phyloP scores from a whole-genome alignment of 345 rosid genomes.

The Populus pruinosa region DNA sequence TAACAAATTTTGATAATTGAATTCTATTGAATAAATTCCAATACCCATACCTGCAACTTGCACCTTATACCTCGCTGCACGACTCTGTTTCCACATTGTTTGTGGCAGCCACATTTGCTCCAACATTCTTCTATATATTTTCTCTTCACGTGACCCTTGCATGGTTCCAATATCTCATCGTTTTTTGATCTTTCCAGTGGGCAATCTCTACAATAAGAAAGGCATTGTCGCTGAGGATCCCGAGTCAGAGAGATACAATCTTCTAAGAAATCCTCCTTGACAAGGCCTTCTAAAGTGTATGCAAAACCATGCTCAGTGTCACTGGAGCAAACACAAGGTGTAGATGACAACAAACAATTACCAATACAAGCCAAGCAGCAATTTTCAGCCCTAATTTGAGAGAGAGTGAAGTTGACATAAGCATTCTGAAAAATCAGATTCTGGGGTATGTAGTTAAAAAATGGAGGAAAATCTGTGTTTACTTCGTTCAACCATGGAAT shows the following conservation, averaged over 20 bases:
- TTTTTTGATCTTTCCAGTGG: constrained; percentile 63
- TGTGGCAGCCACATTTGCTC: constrained; percentile 80
- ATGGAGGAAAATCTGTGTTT: constrained; percentile 48
- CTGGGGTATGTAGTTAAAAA: constrained; percentile 57
- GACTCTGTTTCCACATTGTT: constrained; percentile 79
- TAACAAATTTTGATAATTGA: too few relatives aligned
- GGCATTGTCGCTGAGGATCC: constrained; percentile 47
- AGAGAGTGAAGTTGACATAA: constrained; percentile 53
- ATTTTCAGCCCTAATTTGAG: constrained; percentile 45
- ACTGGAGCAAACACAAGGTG: constrained; percentile 56
- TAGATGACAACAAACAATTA: constrained; percentile 56
- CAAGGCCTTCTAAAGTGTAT: constrained; percentile 54
- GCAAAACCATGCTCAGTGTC: constrained; percentile 42
- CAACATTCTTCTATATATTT: constrained; percentile 80
- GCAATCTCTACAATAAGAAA: constrained; percentile 58
- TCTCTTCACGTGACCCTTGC: constrained; percentile 88
- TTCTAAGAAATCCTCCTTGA: constrained; percentile 59
- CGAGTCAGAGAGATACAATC: constrained; percentile 55
- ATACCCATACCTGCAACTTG: constrained; percentile 61
- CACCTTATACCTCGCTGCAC: constrained; percentile 77
- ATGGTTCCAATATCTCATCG: constrained; percentile 49
- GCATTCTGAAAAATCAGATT: constrained; percentile 60
- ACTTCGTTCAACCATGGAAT: constrained; percentile 79
- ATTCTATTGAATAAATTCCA: too few relatives aligned
- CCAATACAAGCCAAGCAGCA: constrained; percentile 67